These are phyloP conservation scores for Phialemonium atrogriseum DNA, from an alignment of 2,329 filamentous ascomycete genomes.

Conservation along the genomic window DNA sequence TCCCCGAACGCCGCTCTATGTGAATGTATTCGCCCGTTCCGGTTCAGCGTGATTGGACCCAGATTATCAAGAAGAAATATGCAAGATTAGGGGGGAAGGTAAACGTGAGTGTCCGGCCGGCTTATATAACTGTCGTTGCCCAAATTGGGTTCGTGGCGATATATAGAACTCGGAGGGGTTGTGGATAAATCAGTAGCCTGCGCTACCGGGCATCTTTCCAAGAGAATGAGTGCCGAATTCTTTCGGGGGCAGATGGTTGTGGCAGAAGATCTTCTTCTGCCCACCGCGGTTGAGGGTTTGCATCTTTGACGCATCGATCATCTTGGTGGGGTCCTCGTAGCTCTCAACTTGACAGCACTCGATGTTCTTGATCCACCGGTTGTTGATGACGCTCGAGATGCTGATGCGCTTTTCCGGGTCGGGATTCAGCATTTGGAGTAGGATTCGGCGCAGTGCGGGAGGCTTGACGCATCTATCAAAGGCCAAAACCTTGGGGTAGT, in stretches of 20 bases:
- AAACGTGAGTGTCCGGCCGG: too few relatives aligned
- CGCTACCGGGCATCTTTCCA: conserved; percentile 46
- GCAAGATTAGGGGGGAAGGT: too few relatives aligned
- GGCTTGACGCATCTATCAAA: conserved; percentile 61
- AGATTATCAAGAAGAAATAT: too few relatives aligned
- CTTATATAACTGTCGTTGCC: too few relatives aligned
- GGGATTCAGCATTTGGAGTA: conserved; percentile 78
- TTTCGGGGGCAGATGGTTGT: conserved; percentile 47
- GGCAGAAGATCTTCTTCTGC: conserved; percentile 46
- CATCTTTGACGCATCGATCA: conserved; percentile 55
- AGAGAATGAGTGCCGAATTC: conserved; percentile 37
- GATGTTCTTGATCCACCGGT: conserved; percentile 64
- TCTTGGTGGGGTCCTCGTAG: conserved; percentile 53
- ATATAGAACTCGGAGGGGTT: too few relatives aligned
- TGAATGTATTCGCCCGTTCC: too few relatives aligned
- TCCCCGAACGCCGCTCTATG: too few relatives aligned
- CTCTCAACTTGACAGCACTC: conserved; percentile 72
- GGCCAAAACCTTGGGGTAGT: conserved; percentile 57
- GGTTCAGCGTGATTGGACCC: too few relatives aligned
- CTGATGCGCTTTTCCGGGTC: conserved; percentile 62
- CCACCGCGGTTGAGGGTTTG: conserved; percentile 31
- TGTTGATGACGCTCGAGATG: conserved; percentile 59
- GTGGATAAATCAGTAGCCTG: conserved; percentile 48
- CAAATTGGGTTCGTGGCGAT: too few relatives aligned
- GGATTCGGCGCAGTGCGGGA: conserved; percentile 58